Evolutionary conservation across 192 early-diverging fungal genomes (phyloP), one percentile per base, ranked within the genome.

Genomic region (Mortierella hygrophila): DNA sequence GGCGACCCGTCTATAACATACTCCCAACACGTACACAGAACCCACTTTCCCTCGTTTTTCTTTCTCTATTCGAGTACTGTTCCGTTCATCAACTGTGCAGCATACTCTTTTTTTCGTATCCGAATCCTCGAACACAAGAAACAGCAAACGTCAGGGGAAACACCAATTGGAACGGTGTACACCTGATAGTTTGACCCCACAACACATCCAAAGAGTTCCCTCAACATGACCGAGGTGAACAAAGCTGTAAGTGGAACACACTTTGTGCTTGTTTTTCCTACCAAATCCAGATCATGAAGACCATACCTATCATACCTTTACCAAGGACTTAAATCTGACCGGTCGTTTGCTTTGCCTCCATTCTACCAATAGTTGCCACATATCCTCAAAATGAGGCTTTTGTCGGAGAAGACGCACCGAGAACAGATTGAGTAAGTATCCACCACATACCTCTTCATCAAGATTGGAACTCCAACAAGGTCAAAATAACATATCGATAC

Each of bases 191-290:
- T 77, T 49, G 72, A 32, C 63, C 68, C 55, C 23, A 55, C 10
- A 78, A 35, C 9, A 37, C 35, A 23, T 38, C 54, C 60, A 49
- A 54, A 57, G 15, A 72, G 82, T 83, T 83, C 82, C 82, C 75
- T 78, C 84, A 86, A 73, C 68, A 86, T 86, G 84, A 76, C 84
- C 72, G 84, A 86, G 84, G 84, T 78, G 76, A 77, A 86, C 75
- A 76, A 72, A 55, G 79, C 74, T 85, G 83, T 85, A 85, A 74
- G 83, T 35, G 29, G 15, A 6, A 37, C 49, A 6, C 37, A 0
- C 38, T 11, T 46, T 46, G 47, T 29, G 52, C 44, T 74, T 32
- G 49, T 63, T 54, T 46, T 13, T 26, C 6, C 69, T 7, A 37
- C 4, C 26, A 54, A 47, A 29, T 29, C 23, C 26, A 9, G 23